Evolutionary conservation across 225 moss, liverwort and hornwort species (phyloP).

Genomic region (Pseudoscleropodium purum): DNA sequence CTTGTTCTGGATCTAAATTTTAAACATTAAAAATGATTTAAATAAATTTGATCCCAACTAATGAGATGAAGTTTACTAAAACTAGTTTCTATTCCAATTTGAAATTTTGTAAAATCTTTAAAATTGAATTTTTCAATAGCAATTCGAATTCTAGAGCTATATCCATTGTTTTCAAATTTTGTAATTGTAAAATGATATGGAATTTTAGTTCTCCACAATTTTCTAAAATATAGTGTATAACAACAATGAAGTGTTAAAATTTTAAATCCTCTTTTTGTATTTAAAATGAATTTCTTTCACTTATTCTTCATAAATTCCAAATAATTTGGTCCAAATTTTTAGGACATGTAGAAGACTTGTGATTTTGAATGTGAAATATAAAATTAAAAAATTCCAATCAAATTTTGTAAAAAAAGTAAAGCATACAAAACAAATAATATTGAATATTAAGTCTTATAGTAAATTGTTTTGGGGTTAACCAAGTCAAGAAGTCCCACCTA

Average conservation of each 20-base stretch:
- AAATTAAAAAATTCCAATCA: background rate
- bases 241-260: background rate
- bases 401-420: background rate
- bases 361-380: background rate
- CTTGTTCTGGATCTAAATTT: accelerated
- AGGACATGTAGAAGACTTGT: background rate
- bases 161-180: background rate
- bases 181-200: accelerated
- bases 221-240: background rate
- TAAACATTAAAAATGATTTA: background rate
- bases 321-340: too few relatives aligned
- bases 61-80: background rate
- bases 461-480: background rate
- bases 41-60: too few relatives aligned
- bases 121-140: background rate
- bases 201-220: background rate
- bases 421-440: background rate
- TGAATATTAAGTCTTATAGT: background rate
- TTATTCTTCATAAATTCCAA: background rate
- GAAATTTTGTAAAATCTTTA: background rate
- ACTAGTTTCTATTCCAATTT: background rate
- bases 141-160: background rate
- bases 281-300: background rate
- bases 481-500: background rate
- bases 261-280: background rate